Evolutionary conservation across 75 land plant genomes (phyloP), one percentile per base, ranked within the genome.

Genomic region (Selaginella tamariscina): DNA sequence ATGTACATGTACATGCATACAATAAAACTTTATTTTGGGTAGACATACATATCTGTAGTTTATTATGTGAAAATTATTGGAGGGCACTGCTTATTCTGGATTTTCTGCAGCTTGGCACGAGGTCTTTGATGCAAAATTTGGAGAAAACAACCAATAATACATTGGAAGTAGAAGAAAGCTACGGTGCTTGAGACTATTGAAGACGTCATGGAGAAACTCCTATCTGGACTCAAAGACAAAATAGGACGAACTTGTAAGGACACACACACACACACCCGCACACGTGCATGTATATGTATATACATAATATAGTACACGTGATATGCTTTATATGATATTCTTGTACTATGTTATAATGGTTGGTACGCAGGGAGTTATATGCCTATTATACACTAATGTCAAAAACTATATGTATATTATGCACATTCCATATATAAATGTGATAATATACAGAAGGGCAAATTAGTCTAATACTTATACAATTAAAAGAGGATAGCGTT

Each of bases 171-270:
- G 62, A 59, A 21, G 62, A 59, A 9, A 21, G 26, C 26, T 21
- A 8, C 23, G 62, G 21, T 9, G 62, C 23, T 27, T n/a, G n/a
- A 59, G 26, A 21, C 23, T 23, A 26, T 59, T 59, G 62, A 59
- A 26, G 62, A 59, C n/a, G 21, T 59, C 8, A 59, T 59, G 23
- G 24, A 59, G 62, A 21, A 59, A 21, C 62, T 59, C 23, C 23
- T 59, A 26, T 21, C 62, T 8, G 62, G 62, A 26, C 62, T 59
- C 9, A 59, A 21, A 59, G 62, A 59, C 62, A 59, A 59, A 59
- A 21, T 59, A 59, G n/a, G n/a, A 59, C 8, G 24, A n/a, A 59
- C 26, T 21, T 27, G 62, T 59, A 26, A 59, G 62, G 8, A n/a
- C n/a, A n/a, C n/a, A n/a, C n/a, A n/a, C n/a, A n/a, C n/a, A n/a